phyloP scores from a whole-genome alignment of 1,139 yeast genomes.

The Saccharomyces hybrid region DNA sequence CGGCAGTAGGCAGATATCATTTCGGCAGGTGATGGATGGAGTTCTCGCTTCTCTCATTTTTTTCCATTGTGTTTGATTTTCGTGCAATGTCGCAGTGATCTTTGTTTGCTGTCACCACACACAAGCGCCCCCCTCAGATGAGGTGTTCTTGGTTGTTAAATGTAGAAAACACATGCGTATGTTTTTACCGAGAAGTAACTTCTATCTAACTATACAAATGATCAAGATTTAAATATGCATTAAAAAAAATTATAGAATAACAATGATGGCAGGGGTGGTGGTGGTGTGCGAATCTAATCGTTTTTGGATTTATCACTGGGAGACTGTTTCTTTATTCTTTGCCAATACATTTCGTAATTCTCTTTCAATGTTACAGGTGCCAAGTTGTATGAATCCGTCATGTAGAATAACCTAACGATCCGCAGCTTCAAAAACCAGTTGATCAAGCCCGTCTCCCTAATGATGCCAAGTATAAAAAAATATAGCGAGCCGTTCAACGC shows the following conservation, averaged over 20 bases:
- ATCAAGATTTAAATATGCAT: not conserved
- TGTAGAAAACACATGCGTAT: not conserved
- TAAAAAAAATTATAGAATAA: not conserved
- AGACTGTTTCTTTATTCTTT: conserved; percentile 12
- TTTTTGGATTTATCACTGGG: not conserved
- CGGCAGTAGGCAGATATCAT: not conserved
- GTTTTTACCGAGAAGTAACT: not conserved
- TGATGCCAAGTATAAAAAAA: conserved; percentile 45
- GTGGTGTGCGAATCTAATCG: not conserved
- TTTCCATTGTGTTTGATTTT: not conserved
- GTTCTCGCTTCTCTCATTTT: not conserved
- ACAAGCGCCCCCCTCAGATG: not conserved
- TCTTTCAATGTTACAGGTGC: conserved; percentile 29
- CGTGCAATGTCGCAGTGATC: not conserved
- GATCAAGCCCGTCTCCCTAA: conserved; percentile 54
- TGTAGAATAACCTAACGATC: conserved; percentile 38
- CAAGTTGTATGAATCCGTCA: conserved; percentile 53
- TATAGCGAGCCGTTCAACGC: conserved; percentile 49
- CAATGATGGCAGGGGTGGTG: no score
- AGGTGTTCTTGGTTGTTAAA: not conserved
- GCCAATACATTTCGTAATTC: conserved; percentile 23
- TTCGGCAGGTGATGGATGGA: not conserved
- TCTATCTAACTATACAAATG: not conserved
- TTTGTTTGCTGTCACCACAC: not conserved
- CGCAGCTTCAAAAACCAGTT: conserved; percentile 51